Conservation (phyloP, 2,329 filamentous ascomycete species). For the Pseudocercospora fijiensis region DNA sequence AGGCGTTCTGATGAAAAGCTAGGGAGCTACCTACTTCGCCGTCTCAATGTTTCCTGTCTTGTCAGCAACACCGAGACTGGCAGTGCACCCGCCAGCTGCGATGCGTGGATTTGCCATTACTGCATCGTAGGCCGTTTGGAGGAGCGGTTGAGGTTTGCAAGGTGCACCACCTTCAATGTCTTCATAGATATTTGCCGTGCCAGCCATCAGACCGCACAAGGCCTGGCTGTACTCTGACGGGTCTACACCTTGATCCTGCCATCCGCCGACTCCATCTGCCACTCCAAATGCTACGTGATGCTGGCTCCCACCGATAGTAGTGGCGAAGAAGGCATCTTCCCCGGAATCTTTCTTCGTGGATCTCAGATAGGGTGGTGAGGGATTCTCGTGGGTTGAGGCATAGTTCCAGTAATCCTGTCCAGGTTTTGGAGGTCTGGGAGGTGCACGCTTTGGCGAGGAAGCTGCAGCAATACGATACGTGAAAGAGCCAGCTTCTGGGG, state of each 20-base stretch:
- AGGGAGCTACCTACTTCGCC: constrained; percentile 62
- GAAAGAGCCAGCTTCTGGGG: constrained; percentile 27
- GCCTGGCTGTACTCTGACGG: constrained; percentile 94
- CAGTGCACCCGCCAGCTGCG: constrained; percentile 83
- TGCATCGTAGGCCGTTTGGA: constrained; percentile 81
- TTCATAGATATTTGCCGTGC: constrained; percentile 45
- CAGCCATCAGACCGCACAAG: constrained; percentile 88
- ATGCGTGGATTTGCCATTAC: constrained; percentile 73
- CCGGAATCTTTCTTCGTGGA: constrained; percentile 67
- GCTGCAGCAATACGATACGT: constrained; percentile 42
- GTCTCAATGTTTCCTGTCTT: constrained; percentile 75
- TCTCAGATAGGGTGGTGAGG: constrained; percentile 50
- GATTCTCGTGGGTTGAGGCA: constrained; percentile 33
- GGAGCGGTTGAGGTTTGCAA: constrained; percentile 60
- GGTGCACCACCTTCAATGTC: constrained; percentile 28
- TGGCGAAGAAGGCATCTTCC: constrained; percentile 93
- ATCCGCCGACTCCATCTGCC: constrained; percentile 92
- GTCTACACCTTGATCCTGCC: constrained; percentile 88
- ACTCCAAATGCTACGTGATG: constrained; percentile 79
- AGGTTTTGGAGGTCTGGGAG: constrained; percentile 50
- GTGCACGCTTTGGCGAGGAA: constrained; percentile 37
- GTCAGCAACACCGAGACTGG: constrained; percentile 77
- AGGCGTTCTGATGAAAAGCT: neutral
- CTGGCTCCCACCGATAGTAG: constrained; percentile 66
- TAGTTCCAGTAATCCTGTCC: constrained; percentile 44